These are phyloP conservation scores for Grosmannia penicillata DNA, from an alignment of 2,329 filamentous ascomycete species.

Conservation along the genomic window DNA sequence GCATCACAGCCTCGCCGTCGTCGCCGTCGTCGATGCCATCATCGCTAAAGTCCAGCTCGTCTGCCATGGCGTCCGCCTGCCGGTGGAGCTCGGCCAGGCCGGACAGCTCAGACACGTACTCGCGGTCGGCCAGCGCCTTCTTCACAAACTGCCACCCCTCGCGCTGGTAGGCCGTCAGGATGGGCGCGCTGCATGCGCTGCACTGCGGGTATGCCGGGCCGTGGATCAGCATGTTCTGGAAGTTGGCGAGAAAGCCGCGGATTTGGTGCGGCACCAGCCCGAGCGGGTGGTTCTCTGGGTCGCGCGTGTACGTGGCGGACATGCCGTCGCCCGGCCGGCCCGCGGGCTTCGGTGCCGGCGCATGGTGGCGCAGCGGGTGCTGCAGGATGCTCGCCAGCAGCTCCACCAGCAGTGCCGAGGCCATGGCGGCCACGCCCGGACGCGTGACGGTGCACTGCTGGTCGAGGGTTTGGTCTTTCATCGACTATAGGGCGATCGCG, in stretches of 20 bases:
- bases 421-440: conserved; percentile 82
- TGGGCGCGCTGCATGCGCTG: conserved; percentile 60
- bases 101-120: conserved; percentile 65
- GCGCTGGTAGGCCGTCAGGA: conserved; percentile 50
- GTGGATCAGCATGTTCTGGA: conserved; percentile 58
- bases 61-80: conserved; percentile 34
- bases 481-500: conserved; percentile 40
- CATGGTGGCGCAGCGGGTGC: conserved; percentile 57
- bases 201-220: conserved; percentile 68
- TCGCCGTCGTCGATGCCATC: conserved; percentile 32
- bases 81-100: conserved; percentile 59
- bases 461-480: conserved; percentile 89
- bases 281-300: conserved; percentile 43
- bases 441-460: conserved; percentile 97
- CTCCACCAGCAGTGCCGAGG: conserved; percentile 82
- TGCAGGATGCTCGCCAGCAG: conserved; percentile 77
- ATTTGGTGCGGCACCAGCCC: conserved; percentile 68
- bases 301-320: conserved; percentile 31
- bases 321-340: conserved; percentile 19
- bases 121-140: conserved; percentile 56
- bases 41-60: conserved; percentile 46
- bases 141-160: conserved; percentile 68
- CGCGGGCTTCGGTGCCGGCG: conserved; percentile 35
- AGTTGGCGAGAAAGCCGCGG: conserved; percentile 60
- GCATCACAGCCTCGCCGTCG: conserved; percentile 40